phyloP scores from a whole-genome alignment of 768 basidiomycete genomes.

The Pulveroboletus sp. region DNA sequence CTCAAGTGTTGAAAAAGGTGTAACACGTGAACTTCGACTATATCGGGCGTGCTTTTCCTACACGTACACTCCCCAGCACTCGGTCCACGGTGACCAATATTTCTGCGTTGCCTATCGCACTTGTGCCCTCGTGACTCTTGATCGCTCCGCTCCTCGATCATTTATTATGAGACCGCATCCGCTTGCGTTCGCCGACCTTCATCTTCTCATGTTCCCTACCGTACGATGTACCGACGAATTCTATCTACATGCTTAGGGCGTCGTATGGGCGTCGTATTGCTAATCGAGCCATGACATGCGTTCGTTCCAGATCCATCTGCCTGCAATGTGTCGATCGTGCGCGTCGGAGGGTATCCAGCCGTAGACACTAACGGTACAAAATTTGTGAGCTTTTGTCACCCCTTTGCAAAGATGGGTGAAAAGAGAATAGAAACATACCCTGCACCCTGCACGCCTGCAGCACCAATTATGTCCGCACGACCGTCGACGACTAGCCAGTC shows the following conservation, averaged over 20 bases:
- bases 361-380: slow-evolving; percentile 13
- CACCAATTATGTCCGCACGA: slow-evolving; percentile 52
- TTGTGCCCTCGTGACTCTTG: slow-evolving; percentile 7
- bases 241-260: slow-evolving; percentile 21
- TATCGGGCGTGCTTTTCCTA: slow-evolving; percentile 19
- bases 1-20: slow-evolving; percentile 58
- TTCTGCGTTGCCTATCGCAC: slow-evolving; percentile 12
- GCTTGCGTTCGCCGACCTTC: slow-evolving; percentile 8
- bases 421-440: slow-evolving; percentile 47
- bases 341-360: slow-evolving; percentile 9
- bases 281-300: slow-evolving; percentile 48
- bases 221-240: slow-evolving; percentile 26
- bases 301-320: slow-evolving; percentile 43
- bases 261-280: slow-evolving; percentile 23
- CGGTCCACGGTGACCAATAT: slow-evolving; percentile 12
- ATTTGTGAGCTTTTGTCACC: not conserved
- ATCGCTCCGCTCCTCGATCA: slow-evolving; percentile 10
- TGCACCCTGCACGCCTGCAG: slow-evolving; percentile 70
- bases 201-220: slow-evolving; percentile 28
- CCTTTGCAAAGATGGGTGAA: no score
- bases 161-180: slow-evolving; percentile 18
- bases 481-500: slow-evolving; percentile 70
- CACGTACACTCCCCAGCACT: slow-evolving; percentile 13
- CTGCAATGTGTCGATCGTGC: slow-evolving; percentile 21
- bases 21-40: slow-evolving; percentile 45